Conservation (phyloP, 306 rosid species). For the Glycine soja region DNA sequence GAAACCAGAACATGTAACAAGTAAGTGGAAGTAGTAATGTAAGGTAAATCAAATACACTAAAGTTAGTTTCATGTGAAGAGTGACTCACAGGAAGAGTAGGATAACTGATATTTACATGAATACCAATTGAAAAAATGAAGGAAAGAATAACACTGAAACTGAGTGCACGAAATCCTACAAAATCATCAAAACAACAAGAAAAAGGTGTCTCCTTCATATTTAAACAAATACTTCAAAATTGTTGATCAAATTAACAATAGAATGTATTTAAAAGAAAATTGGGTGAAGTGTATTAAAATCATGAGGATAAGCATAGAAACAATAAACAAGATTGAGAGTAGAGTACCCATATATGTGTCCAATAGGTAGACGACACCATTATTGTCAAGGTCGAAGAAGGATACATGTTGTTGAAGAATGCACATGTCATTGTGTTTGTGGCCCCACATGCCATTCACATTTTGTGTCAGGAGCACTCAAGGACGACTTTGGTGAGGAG, state of each 20-base stretch:
- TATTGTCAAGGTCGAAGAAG: constrained; percentile 72
- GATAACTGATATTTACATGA: constrained; percentile 63
- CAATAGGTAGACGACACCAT: constrained; percentile 77
- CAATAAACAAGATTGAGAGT: too few relatives aligned
- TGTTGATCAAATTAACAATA: too few relatives aligned
- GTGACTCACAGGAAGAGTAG: constrained; percentile 73
- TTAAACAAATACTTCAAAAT: too few relatives aligned
- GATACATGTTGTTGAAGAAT: constrained; percentile 84
- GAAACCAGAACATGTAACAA: constrained; percentile 27
- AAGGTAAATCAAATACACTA: background rate
- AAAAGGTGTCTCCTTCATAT: too few relatives aligned
- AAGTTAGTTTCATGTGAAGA: constrained; percentile 1
- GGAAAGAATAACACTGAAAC: constrained; percentile 64
- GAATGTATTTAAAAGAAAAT: too few relatives aligned
- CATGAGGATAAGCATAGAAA: too few relatives aligned
- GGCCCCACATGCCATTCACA: constrained; percentile 68
- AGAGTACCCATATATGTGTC: constrained; percentile 68
- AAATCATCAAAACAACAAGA: background rate
- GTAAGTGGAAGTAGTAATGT: constrained; percentile 22
- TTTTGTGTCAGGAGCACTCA: constrained; percentile 71
- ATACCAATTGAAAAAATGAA: constrained; percentile 53
- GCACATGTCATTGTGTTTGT: constrained; percentile 67
- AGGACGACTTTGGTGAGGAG: too few relatives aligned
- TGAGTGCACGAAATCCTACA: constrained; percentile 61
- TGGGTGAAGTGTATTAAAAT: too few relatives aligned